phyloP scores from a whole-genome alignment of 345 rosid genomes.

The Arabidopsis arenosa region DNA sequence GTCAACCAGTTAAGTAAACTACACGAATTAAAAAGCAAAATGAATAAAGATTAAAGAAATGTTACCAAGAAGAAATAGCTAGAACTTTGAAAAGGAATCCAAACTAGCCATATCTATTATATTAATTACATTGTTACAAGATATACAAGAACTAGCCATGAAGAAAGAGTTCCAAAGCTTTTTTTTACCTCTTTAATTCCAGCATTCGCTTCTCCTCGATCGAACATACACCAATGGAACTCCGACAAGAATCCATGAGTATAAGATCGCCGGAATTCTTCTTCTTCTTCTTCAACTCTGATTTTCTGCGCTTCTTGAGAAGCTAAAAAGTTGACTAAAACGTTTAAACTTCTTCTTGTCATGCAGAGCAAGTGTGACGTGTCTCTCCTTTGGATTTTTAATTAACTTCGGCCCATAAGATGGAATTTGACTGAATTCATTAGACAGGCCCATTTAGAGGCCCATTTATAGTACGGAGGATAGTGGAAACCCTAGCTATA shows the following conservation, averaged over 20 bases:
- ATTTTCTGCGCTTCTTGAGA: not conserved
- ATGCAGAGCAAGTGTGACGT: not conserved
- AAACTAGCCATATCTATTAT: too few species aligned
- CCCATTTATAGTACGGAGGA: not conserved
- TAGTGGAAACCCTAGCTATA: slow-evolving; percentile 7
- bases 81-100: too few species aligned
- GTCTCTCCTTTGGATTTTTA: not conserved
- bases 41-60: not conserved
- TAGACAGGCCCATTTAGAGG: not conserved
- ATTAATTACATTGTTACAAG: too few species aligned
- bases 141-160: too few species aligned
- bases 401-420: not conserved
- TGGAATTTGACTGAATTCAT: not conserved
- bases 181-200: not conserved
- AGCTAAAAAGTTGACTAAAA: not conserved
- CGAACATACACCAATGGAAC: not conserved
- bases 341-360: not conserved
- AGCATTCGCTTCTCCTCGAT: slow-evolving; percentile 6
- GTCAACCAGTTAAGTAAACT: slow-evolving; percentile 40
- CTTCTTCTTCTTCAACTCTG: not conserved
- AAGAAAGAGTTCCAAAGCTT: not conserved
- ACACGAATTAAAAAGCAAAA: not conserved
- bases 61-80: too few species aligned
- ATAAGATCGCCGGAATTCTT: not conserved
- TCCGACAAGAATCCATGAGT: not conserved